Evolutionary conservation across 345 rosid genomes (phyloP).

Genomic region (Boechera stricta): DNA sequence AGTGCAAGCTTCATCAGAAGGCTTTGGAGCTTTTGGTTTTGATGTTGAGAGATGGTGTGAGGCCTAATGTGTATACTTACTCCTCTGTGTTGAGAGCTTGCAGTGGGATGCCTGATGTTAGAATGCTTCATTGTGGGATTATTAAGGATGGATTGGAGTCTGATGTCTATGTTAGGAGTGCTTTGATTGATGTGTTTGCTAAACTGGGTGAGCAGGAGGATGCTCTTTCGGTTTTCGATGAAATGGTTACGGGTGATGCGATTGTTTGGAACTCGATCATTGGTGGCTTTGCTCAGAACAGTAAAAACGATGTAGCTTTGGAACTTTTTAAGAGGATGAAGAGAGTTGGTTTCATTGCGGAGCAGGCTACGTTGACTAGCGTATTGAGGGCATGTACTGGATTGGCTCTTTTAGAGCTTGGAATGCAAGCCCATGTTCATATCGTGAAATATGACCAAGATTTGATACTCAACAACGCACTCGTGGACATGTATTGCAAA

Average conservation of each 20-base stretch:
- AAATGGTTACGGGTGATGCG: conserved; percentile 63
- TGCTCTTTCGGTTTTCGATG: conserved; percentile 58
- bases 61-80: conserved; percentile 67
- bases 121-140: conserved; percentile 62
- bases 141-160: conserved; percentile 65
- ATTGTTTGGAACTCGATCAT: conserved; percentile 82
- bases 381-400: conserved; percentile 73
- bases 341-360: conserved; percentile 57
- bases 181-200: conserved; percentile 68
- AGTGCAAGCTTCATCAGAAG: conserved; percentile 37
- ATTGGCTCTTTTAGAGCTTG: conserved; percentile 62
- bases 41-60: conserved; percentile 64
- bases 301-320: conserved; percentile 58
- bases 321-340: conserved; percentile 69
- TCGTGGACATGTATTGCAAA: conserved; percentile 78
- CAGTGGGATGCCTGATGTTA: conserved; percentile 46
- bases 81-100: conserved; percentile 71
- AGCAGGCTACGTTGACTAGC: conserved; percentile 67
- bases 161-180: conserved; percentile 72
- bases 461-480: conserved; percentile 70
- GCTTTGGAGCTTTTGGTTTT: conserved; percentile 49
- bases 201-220: conserved; percentile 56
- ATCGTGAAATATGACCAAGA: conserved; percentile 65
- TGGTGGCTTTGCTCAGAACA: conserved; percentile 76
- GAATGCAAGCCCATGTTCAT: conserved; percentile 76